Evolutionary conservation across 192 early-diverging fungal species (phyloP).

Genomic region (Podila clonocystis): DNA sequence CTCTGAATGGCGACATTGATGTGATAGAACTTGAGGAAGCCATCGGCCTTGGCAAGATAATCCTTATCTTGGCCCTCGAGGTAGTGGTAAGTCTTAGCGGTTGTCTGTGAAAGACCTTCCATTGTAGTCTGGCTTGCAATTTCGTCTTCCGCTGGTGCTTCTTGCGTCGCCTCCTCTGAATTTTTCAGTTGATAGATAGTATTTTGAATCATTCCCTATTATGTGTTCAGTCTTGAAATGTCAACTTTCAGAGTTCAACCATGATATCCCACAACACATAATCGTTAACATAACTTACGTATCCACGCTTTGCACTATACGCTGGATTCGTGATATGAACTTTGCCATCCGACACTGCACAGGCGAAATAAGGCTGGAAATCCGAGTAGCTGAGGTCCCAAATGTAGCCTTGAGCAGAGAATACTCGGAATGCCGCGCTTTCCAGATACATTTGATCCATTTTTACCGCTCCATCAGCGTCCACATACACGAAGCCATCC

Average conservation of each 20-base stretch:
- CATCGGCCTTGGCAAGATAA: constrained; percentile 19
- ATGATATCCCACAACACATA: neutral
- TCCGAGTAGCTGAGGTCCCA: constrained; percentile 47
- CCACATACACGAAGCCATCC: constrained; percentile 24
- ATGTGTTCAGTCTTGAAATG: neutral
- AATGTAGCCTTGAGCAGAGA: constrained; percentile 34
- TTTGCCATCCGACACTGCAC: constrained; percentile 37
- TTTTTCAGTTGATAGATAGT: constrained; percentile 29
- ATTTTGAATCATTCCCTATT: constrained; percentile 39
- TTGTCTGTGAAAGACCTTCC: neutral
- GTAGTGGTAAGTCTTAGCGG: neutral
- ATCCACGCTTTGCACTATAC: constrained; percentile 40
- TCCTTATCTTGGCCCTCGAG: constrained; percentile 21
- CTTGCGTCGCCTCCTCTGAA: neutral
- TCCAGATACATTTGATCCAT: constrained; percentile 40
- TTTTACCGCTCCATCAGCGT: constrained; percentile 35
- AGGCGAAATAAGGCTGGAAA: constrained; percentile 33
- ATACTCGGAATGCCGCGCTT: constrained; percentile 21
- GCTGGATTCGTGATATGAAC: constrained; percentile 32
- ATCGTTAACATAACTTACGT: constrained; percentile 11
- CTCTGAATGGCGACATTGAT: constrained; percentile 39
- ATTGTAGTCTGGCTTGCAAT: neutral
- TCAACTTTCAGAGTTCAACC: neutral
- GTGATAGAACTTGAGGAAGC: constrained; percentile 16
- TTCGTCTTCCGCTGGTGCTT: too few relatives aligned